Conservation (phyloP, 495 filamentous ascomycete species). For the Hypoxylon crocopeplum region DNA sequence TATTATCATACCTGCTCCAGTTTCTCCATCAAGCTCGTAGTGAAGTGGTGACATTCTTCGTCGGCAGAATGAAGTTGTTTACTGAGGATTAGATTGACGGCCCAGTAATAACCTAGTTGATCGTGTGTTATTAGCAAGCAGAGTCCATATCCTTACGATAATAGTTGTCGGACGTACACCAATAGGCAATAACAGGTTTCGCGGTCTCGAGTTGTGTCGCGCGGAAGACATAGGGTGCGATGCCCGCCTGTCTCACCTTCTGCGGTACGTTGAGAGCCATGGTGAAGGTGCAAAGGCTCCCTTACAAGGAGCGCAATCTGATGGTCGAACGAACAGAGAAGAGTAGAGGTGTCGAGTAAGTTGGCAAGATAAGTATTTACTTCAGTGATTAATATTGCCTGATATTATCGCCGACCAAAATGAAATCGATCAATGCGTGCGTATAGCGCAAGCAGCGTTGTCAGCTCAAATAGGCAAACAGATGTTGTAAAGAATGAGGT, state of each 20-base stretch:
- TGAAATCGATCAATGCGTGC: too few species aligned
- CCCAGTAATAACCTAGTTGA: constrained; percentile 82
- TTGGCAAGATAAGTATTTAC: too few species aligned
- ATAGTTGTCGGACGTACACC: constrained; percentile 70
- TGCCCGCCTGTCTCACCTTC: constrained; percentile 76
- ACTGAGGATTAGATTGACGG: constrained; percentile 87
- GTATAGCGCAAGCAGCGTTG: too few species aligned
- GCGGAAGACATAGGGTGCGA: constrained; percentile 75
- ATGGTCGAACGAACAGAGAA: background rate
- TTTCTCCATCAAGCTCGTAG: constrained; percentile 86
- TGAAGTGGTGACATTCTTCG: constrained; percentile 77
- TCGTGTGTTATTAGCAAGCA: background rate
- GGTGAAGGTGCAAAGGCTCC: background rate
- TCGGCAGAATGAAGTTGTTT: constrained; percentile 77
- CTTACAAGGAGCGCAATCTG: background rate
- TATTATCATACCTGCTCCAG: constrained; percentile 72
- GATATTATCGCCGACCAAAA: too few species aligned
- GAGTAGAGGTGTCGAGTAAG: too few species aligned
- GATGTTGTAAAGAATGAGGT: too few species aligned
- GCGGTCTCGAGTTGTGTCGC: constrained; percentile 83
- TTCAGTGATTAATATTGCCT: too few species aligned
- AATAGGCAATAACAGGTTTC: constrained; percentile 89
- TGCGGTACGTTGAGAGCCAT: constrained; percentile 81
- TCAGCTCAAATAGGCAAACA: too few species aligned
- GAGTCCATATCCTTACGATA: constrained; percentile 4